Percentiles rank a stretch among this genome's conserved stretches.
Conservation (phyloP, 768 basidiomycete genomes). For the Lactifluus piperatus region DNA sequence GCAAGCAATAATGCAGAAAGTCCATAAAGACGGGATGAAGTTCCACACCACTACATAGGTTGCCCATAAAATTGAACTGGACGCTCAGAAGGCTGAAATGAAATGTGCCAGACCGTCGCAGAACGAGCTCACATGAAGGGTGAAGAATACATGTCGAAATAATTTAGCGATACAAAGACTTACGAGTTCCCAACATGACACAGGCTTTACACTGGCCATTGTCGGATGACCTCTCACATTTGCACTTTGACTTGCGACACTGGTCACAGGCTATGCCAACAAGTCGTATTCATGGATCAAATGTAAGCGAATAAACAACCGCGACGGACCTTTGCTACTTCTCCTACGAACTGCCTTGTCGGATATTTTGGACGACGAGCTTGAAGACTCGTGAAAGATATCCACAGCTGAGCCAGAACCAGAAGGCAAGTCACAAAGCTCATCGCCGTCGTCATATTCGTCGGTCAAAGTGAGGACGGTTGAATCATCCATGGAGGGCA, state of each 20-base stretch:
- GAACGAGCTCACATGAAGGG: neutral
- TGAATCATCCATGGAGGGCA: conserved; percentile 17
- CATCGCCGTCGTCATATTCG: conserved; percentile 55
- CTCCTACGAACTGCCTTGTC: conserved; percentile 57
- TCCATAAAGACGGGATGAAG: no score
- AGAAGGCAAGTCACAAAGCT: conserved; percentile 40
- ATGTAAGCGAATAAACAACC: neutral
- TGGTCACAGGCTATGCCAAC: conserved; percentile 64
- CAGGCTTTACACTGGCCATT: conserved; percentile 71
- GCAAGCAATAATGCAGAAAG: neutral
- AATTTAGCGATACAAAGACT: conserved; percentile 22
- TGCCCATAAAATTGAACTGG: neutral
- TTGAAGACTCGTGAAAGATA: conserved; percentile 20
- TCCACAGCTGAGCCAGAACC: conserved; percentile 19
- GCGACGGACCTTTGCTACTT: conserved; percentile 60
- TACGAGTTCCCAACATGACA: conserved; percentile 61
- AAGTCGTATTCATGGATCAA: neutral
- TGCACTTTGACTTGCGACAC: conserved; percentile 68
- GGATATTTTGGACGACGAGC: conserved; percentile 21
- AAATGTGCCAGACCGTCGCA: neutral
- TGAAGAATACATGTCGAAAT: neutral
- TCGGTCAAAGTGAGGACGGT: conserved; percentile 41
- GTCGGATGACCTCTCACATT: conserved; percentile 62
- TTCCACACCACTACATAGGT: neutral
- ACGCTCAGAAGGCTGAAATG: conserved; percentile 3